Evolutionary conservation across 805 yeast species (phyloP).

Genomic region (Myxozyma lipomycoides): DNA sequence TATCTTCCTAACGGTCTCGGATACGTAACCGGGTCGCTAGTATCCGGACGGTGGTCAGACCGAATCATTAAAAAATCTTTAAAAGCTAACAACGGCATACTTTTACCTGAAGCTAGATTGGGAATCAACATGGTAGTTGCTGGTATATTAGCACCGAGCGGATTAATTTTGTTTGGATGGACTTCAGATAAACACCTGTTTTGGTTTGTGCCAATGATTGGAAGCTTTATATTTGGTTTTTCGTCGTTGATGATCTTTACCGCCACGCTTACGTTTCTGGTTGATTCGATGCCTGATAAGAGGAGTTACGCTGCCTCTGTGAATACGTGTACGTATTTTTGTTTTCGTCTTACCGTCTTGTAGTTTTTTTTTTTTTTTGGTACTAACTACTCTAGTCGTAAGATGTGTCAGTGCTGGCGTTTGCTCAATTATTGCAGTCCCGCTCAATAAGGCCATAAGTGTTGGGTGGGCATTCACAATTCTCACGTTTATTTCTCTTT

Average conservation of each 20-base stretch:
- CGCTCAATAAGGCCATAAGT: constrained; percentile 62
- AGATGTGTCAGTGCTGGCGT: constrained; percentile 71
- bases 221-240: constrained; percentile 77
- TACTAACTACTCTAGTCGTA: constrained; percentile 42
- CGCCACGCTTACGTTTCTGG: constrained; percentile 71
- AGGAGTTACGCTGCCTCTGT: constrained; percentile 88
- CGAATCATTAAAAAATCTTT: constrained; percentile 50
- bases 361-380: no score
- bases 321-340: constrained; percentile 47
- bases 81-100: constrained; percentile 54
- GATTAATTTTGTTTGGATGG: constrained; percentile 80
- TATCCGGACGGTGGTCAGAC: constrained; percentile 81
- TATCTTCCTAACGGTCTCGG: constrained; percentile 82
- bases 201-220: constrained; percentile 74
- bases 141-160: constrained; percentile 55
- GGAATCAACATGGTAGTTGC: constrained; percentile 71
- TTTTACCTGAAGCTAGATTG: constrained; percentile 73
- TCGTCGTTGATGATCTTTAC: constrained; percentile 83
- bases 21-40: constrained; percentile 68
- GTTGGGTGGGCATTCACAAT: constrained; percentile 68
- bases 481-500: constrained; percentile 47
- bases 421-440: constrained; percentile 72
- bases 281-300: constrained; percentile 79
- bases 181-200: constrained; percentile 58
- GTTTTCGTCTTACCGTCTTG: neutral